Evolutionary conservation across 163 green algal genomes (phyloP), one percentile per base, ranked within the genome.

Genomic region (Scenedesmus sp.): DNA sequence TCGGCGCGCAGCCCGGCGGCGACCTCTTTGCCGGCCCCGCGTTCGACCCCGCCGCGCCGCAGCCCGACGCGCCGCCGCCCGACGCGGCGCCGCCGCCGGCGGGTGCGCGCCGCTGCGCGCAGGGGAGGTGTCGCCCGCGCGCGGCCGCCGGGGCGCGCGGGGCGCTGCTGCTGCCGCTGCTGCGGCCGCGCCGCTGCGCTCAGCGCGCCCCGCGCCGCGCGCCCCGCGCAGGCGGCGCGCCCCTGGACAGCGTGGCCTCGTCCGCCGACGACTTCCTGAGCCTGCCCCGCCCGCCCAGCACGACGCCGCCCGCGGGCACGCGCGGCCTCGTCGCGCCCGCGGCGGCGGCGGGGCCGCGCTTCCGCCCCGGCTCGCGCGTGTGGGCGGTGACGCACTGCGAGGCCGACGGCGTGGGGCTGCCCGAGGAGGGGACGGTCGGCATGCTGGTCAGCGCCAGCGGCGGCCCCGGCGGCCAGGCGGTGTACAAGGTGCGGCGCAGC

Each of bases 401-500:
- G 22, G 69, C 58, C 45, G n/a, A 28, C 13, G 50, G 17, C 3
- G 56, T 33, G 26, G 44, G 47, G 2, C 17, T 13, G 20, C 72
- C 63, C 10, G 47, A 67, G 56, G 57, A 67, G 66, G 76, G 76
- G 29, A 78, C 65, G 18, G 67, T 77, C 44, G 76, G 57, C 44
- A 60, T 60, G 65, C 31, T 78, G 31, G 18, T 72, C 33, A 54
- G 42, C 45, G 44, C 66, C 57, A 77, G 26, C 6, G 69, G 50
- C 0, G 69, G 54, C 3, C 69, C 69, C 5, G 69, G 69, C 14
- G 69, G 69, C 2, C 69, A 77, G 45, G 26, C 66, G n/a, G 31
- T 56, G n/a, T 89, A 88, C 80, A 77, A 69, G 60, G 80, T 88
- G 33, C 51, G 62, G 29, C 2, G 51, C 69, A 33, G 50, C 50